These are phyloP conservation scores for Psilocybe tampanensis DNA, from an alignment of 768 basidiomycete species.

Conservation along the genomic window DNA sequence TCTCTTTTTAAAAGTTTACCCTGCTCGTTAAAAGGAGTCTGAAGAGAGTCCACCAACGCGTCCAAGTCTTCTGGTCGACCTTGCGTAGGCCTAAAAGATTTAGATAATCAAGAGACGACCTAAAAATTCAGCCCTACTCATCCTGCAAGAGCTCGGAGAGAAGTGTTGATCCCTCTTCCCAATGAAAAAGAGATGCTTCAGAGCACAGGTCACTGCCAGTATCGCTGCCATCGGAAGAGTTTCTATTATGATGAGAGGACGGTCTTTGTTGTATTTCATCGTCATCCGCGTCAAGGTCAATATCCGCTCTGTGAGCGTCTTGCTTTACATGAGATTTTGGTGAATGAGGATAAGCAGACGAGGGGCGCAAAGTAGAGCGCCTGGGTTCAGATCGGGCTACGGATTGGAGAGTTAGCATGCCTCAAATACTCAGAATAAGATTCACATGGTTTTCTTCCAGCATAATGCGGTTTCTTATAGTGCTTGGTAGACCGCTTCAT, in stretches of 20 bases:
- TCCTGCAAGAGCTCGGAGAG: constrained; percentile 50
- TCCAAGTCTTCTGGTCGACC: constrained; percentile 33
- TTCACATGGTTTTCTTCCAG: constrained; percentile 14
- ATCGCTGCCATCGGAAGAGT: constrained; percentile 18
- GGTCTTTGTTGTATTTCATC: background rate
- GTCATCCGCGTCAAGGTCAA: background rate
- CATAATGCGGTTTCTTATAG: constrained; percentile 7
- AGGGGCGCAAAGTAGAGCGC: constrained; percentile 12
- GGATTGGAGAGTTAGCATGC: constrained; percentile 5
- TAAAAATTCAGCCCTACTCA: constrained; percentile 29
- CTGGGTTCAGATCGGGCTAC: constrained; percentile 12
- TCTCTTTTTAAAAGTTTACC: constrained; percentile 40
- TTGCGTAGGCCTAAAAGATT: constrained; percentile 25
- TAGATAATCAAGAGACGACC: constrained; percentile 14
- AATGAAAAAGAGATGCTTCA: constrained; percentile 40
- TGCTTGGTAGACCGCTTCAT: constrained; percentile 17
- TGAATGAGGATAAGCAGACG: constrained; percentile 5
- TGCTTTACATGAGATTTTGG: constrained; percentile 3
- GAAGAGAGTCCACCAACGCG: constrained; percentile 41
- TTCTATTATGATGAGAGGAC: constrained; percentile 10
- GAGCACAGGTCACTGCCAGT: constrained; percentile 24
- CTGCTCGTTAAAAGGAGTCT: constrained; percentile 41
- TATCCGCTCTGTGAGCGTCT: constrained; percentile 1
- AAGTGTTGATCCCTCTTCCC: constrained; percentile 57
- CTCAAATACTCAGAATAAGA: background rate